Conservation (phyloP, 352 stramenopile species). For the Sclerospora graminicola region DNA sequence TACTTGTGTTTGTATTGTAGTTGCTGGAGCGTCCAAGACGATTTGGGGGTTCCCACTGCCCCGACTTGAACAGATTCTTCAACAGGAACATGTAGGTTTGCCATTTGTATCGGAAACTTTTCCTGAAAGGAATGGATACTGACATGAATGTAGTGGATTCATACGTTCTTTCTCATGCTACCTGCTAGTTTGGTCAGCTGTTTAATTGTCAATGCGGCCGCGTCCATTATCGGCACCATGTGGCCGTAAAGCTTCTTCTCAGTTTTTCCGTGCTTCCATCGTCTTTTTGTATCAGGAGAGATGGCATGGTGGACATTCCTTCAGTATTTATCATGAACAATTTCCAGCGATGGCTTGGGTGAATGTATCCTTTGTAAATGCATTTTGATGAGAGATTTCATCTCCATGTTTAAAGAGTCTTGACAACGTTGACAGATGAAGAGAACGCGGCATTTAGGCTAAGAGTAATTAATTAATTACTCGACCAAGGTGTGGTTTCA, state of each 20-base stretch:
- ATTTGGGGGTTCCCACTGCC: slow-evolving; percentile 56
- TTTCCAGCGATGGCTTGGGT: too few relatives aligned
- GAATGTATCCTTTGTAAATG: background rate
- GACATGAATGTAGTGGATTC: slow-evolving; percentile 36
- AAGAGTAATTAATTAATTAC: too few relatives aligned
- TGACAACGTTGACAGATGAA: too few relatives aligned
- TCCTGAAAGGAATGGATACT: too few relatives aligned
- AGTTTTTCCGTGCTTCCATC: too few relatives aligned
- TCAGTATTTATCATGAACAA: background rate
- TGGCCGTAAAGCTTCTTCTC: slow-evolving; percentile 37
- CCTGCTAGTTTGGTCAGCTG: slow-evolving; percentile 73
- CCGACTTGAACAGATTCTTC: slow-evolving; percentile 52
- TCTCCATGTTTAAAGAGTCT: too few relatives aligned
- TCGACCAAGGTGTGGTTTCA: too few relatives aligned
- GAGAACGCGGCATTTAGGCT: too few relatives aligned
- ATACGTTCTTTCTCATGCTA: slow-evolving; percentile 76
- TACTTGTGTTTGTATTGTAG: slow-evolving; percentile 7
- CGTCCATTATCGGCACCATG: slow-evolving; percentile 62
- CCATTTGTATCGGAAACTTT: too few relatives aligned
- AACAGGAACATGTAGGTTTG: slow-evolving; percentile 58
- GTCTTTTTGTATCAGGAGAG: too few relatives aligned
- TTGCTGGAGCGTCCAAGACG: slow-evolving; percentile 39
- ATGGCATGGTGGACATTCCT: background rate
- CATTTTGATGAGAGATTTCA: too few relatives aligned
- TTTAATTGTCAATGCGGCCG: slow-evolving; percentile 63